Percentiles rank a stretch among this genome's conserved stretches.
These are phyloP conservation scores for Eremochloa ophiuroides DNA, from an alignment of 176 grass and related monocot genomes.

Conservation along the genomic window DNA sequence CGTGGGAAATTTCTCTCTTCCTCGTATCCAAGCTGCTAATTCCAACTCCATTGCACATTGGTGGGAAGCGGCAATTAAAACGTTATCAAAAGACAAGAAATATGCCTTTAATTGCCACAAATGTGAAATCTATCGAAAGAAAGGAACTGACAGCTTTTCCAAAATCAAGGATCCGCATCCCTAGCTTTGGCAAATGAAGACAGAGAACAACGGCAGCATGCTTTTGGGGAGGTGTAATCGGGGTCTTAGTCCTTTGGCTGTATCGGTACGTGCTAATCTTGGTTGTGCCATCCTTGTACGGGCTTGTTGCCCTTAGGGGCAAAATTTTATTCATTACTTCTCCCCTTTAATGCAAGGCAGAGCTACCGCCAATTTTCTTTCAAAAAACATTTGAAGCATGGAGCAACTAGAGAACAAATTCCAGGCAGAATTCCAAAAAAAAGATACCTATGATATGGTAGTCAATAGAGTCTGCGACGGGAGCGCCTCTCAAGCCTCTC, in stretches of 20 bases:
- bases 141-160: neutral
- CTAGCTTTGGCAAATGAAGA: neutral
- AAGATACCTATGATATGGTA: slow-evolving; percentile 63
- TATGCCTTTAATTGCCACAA: neutral
- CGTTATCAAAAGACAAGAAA: neutral
- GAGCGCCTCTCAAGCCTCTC: slow-evolving; percentile 37
- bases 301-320: neutral
- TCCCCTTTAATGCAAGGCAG: neutral
- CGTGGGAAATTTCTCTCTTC: neutral
- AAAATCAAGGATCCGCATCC: neutral
- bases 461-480: slow-evolving; percentile 65
- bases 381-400: neutral
- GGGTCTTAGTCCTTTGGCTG: neutral
- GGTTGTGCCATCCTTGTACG: neutral
- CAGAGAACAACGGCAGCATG: neutral
- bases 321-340: neutral
- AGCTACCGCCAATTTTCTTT: neutral
- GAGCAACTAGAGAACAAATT: neutral
- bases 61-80: neutral
- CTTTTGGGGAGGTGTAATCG: neutral
- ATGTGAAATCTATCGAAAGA: neutral
- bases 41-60: neutral
- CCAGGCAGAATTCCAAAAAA: neutral
- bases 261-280: neutral
- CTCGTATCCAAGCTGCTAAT: neutral